Conservation (phyloP, 2,329 filamentous ascomycete genomes). For the Thielaviopsis punctulata region DNA sequence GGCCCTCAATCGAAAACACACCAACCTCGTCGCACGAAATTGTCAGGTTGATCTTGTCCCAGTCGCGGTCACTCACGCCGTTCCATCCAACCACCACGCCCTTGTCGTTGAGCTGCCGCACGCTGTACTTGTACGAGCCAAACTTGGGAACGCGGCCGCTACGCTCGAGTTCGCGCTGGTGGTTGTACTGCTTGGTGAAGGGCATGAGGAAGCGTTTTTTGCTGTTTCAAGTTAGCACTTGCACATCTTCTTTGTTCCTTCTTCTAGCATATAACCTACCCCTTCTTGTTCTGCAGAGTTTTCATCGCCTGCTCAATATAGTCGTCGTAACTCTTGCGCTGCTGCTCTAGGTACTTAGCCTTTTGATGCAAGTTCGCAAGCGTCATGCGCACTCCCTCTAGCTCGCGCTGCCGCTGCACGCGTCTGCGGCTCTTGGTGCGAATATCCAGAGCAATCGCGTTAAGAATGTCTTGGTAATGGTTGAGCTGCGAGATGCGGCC, state of each 20-base stretch:
- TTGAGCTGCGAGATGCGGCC: conserved; percentile 83
- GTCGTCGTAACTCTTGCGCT: conserved; percentile 95
- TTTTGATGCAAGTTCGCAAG: conserved; percentile 65
- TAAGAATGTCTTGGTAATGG: conserved; percentile 93
- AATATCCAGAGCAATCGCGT: conserved; percentile 91
- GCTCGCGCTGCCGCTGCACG: conserved; percentile 77
- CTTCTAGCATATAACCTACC: conserved; percentile 34
- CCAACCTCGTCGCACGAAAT: conserved; percentile 90
- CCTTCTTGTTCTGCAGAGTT: conserved; percentile 92
- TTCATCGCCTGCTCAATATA: conserved; percentile 98
- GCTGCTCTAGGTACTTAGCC: conserved; percentile 80
- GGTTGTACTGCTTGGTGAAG: conserved; percentile 97
- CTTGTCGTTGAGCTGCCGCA: conserved; percentile 74
- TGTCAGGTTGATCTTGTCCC: conserved; percentile 84
- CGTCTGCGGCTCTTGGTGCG: conserved; percentile 88
- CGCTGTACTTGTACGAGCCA: conserved; percentile 93
- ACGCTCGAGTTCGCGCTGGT: conserved; percentile 86
- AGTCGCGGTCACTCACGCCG: conserved; percentile 66
- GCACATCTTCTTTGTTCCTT: conserved; percentile 10
- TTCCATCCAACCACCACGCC: conserved; percentile 87
- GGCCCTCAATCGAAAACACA: conserved; percentile 82
- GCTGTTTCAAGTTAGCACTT: conserved; percentile 23
- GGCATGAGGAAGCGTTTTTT: conserved; percentile 89
- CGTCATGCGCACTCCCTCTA: conserved; percentile 68
- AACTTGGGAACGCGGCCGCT: conserved; percentile 91